These are phyloP conservation scores for Hippophae gyantsensis DNA, from an alignment of 306 rosid species.

Conservation along the genomic window DNA sequence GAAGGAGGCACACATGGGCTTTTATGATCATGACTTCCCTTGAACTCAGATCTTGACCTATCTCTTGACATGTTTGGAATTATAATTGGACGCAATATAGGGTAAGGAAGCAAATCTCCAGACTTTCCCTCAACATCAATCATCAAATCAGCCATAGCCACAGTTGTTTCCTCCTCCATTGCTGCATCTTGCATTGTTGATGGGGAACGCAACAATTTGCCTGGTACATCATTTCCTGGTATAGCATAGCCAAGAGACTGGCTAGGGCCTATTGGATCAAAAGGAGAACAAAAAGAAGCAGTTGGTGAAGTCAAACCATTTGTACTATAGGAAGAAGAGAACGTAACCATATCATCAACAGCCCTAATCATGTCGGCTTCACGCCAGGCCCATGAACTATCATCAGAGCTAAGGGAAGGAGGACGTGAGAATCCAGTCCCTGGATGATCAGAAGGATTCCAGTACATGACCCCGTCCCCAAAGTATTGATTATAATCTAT, in stretches of 20 bases:
- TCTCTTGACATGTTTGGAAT: conserved; percentile 71
- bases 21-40: conserved; percentile 53
- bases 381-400: conserved; percentile 92
- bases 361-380: conserved; percentile 93
- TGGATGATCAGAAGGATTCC: conserved; percentile 83
- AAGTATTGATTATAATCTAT: conserved; percentile 80
- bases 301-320: conserved; percentile 89
- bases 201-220: conserved; percentile 63
- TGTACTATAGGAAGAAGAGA: conserved; percentile 79
- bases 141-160: conserved; percentile 49
- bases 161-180: conserved; percentile 57
- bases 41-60: conserved; percentile 65
- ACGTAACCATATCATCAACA: conserved; percentile 98
- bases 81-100: conserved; percentile 79
- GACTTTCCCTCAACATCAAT: conserved; percentile 62
- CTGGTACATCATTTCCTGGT: conserved; percentile 69
- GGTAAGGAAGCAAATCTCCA: conserved; percentile 65
- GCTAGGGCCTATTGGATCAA: conserved; percentile 69
- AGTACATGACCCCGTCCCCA: conserved; percentile 96
- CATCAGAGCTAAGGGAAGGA: conserved; percentile 94
- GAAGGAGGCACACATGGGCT: conserved; percentile 82
- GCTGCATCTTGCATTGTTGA: conserved; percentile 47
- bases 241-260: conserved; percentile 70
- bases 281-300: conserved; percentile 78
- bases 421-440: conserved; percentile 86